These are phyloP conservation scores for Rhamnella rubrinervis DNA, from an alignment of 331 rosid genomes.

Conservation along the genomic window DNA sequence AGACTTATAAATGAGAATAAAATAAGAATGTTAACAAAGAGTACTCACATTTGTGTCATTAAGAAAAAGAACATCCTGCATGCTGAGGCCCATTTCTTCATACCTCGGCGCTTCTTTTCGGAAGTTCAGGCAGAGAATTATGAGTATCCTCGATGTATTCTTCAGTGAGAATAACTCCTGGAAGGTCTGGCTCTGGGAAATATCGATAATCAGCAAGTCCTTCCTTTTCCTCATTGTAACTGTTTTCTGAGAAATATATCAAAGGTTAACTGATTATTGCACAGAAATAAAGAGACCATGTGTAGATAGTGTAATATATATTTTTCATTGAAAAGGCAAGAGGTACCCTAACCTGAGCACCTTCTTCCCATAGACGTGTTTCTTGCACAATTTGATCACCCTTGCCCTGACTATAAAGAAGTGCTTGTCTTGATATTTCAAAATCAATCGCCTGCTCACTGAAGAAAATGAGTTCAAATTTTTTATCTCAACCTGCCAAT, in stretches of 20 bases:
- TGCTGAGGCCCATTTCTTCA: constrained; percentile 77
- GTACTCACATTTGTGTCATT: constrained; percentile 73
- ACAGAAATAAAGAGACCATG: constrained; percentile 3
- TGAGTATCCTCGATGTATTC: constrained; percentile 60
- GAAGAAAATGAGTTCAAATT: constrained; percentile 84
- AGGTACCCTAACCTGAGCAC: constrained; percentile 61
- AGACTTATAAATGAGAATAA: not conserved
- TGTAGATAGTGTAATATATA: not conserved
- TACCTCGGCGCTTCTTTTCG: constrained; percentile 81
- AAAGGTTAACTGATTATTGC: constrained; percentile 5
- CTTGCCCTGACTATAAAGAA: constrained; percentile 72
- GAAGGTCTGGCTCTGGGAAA: constrained; percentile 97
- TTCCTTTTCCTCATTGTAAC: constrained; percentile 97
- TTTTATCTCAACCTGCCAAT: constrained; percentile 87
- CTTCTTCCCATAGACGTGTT: constrained; percentile 93
- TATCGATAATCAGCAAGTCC: constrained; percentile 96
- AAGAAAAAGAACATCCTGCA: constrained; percentile 74
- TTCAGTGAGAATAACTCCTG: constrained; percentile 64
- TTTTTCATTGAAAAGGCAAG: constrained; percentile 17
- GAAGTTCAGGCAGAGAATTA: constrained; percentile 82
- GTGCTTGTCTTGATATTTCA: constrained; percentile 86
- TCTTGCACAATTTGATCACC: constrained; percentile 79
- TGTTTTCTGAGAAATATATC: constrained; percentile 58
- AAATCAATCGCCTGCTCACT: constrained; percentile 81
- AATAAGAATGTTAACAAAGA: constrained; percentile 12